phyloP scores from a whole-genome alignment of 305 asterid genomes.

The Fraxinus sp. region DNA sequence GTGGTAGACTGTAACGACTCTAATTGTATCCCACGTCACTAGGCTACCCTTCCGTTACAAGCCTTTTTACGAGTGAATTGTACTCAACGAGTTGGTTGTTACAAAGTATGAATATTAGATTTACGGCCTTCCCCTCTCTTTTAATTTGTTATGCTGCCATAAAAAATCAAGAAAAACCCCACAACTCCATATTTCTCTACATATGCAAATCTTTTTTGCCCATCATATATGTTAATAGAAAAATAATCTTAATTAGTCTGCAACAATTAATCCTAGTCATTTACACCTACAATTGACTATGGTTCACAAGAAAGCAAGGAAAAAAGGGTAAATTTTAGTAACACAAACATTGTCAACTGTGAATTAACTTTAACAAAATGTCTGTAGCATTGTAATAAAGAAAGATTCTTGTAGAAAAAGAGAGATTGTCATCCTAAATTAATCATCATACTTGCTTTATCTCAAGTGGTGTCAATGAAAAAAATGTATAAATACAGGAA shows the following conservation, averaged over 20 bases:
- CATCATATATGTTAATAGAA: not conserved
- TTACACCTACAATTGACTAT: not conserved
- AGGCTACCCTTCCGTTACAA: not conserved
- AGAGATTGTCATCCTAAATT: conserved; percentile 37
- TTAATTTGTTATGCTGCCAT: not conserved
- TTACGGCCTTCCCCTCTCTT: not conserved
- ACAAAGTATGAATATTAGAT: not conserved
- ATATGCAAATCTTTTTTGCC: not conserved
- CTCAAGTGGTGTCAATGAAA: conserved; percentile 24
- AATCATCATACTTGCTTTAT: conserved; percentile 44
- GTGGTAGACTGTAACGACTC: not conserved
- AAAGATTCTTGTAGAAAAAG: conserved; percentile 49
- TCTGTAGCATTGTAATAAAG: conserved; percentile 19
- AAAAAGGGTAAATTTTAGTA: not conserved
- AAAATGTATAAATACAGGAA: conserved; percentile 3
- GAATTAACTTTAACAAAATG: not conserved
- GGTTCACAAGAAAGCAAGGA: not conserved
- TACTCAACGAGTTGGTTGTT: not conserved
- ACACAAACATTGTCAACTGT: not conserved
- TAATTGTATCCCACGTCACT: not conserved
- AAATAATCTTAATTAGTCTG: not conserved
- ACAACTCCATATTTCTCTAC: not conserved
- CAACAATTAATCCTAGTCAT: not conserved
- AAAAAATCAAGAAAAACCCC: not conserved
- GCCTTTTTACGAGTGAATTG: not conserved